Evolutionary conservation across 2,329 filamentous ascomycete species (phyloP).

Genomic region (Aspergillus melleus): DNA sequence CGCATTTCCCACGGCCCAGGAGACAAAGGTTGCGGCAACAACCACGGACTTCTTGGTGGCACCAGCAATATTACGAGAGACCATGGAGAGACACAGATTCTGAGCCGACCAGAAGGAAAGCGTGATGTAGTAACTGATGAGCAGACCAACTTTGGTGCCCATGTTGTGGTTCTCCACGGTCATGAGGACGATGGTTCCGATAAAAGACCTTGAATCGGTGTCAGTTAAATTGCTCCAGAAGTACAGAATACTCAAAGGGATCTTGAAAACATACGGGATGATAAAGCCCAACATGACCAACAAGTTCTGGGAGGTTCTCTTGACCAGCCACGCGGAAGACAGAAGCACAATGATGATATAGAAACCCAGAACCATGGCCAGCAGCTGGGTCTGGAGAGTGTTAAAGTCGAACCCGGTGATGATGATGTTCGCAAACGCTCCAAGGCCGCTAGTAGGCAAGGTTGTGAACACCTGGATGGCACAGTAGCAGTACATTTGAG

Average conservation of each 20-base stretch:
- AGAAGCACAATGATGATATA: constrained; percentile 73
- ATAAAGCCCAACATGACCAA: constrained; percentile 66
- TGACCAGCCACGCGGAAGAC: constrained; percentile 65
- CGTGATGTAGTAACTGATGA: constrained; percentile 74
- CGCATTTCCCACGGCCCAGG: constrained; percentile 68
- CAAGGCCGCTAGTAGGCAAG: constrained; percentile 70
- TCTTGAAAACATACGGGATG: constrained; percentile 55
- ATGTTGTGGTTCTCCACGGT: constrained; percentile 61
- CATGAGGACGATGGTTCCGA: constrained; percentile 72
- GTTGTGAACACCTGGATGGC: constrained; percentile 70
- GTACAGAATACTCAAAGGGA: not conserved
- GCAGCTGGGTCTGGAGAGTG: constrained; percentile 66
- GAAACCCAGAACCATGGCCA: constrained; percentile 70
- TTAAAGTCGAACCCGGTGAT: constrained; percentile 69
- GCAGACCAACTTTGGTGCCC: constrained; percentile 63
- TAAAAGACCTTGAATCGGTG: constrained; percentile 55
- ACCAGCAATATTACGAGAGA: constrained; percentile 69
- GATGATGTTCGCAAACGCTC: constrained; percentile 73
- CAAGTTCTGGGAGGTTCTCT: constrained; percentile 68
- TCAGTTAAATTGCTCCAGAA: not conserved
- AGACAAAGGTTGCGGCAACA: constrained; percentile 68
- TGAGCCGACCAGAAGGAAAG: constrained; percentile 77
- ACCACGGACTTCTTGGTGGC: constrained; percentile 72
- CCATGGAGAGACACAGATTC: constrained; percentile 65
- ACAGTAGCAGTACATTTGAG: constrained; percentile 66